These are phyloP conservation scores for Rhodomyrtus tomentosa DNA, from an alignment of 345 rosid genomes.

Conservation along the genomic window DNA sequence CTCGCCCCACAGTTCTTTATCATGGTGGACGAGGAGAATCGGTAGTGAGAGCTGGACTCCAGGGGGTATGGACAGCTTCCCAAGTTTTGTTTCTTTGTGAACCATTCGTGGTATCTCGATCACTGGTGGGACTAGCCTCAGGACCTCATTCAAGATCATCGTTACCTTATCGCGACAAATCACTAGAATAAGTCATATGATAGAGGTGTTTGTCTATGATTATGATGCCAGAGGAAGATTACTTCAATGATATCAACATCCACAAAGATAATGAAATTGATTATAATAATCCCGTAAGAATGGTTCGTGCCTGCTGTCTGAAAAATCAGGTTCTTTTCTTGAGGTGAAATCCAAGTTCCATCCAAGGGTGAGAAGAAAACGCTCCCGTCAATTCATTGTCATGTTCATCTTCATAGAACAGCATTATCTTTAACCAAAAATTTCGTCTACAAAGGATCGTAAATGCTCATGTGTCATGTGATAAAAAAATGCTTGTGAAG, in stretches of 20 bases:
- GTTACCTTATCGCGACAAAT: neutral
- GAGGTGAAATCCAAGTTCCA: neutral
- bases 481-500: neutral
- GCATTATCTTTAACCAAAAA: neutral
- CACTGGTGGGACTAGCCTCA: slow-evolving; percentile 2
- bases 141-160: slow-evolving; percentile 3
- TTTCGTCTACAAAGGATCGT: neutral
- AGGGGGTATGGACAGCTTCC: neutral
- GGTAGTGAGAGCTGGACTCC: neutral
- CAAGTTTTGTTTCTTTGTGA: neutral
- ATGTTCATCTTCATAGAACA: neutral
- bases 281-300: neutral
- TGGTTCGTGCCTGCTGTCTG: neutral
- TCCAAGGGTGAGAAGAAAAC: neutral
- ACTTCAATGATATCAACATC: neutral
- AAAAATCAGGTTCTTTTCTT: neutral
- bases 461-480: neutral
- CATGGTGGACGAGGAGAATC: slow-evolving; percentile 2
- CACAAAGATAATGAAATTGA: neutral
- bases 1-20: neutral
- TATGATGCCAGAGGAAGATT: neutral
- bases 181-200: too few relatives aligned
- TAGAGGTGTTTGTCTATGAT: neutral
- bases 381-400: neutral
- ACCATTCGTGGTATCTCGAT: neutral